Percentiles rank a stretch among this genome's conserved stretches.
Evolutionary conservation across 179 eudicot species (phyloP).

Genomic region (Amaranthus tricolor): DNA sequence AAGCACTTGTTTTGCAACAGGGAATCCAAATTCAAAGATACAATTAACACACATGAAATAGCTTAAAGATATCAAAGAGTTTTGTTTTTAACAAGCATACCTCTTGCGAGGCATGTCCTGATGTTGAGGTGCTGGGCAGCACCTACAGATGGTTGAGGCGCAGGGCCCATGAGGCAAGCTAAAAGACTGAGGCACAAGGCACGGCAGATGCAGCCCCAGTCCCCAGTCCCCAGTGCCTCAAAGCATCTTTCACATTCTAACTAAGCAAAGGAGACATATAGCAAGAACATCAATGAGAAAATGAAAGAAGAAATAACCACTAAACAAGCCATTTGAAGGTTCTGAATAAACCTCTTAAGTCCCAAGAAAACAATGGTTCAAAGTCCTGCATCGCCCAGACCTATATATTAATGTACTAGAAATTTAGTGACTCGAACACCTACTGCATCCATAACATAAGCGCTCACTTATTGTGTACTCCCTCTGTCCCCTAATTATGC

Average conservation of each 20-base stretch:
- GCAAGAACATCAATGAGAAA: background rate
- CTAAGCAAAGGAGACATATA: background rate
- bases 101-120: too few relatives aligned
- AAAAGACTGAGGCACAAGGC: too few relatives aligned
- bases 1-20: background rate
- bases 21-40: background rate
- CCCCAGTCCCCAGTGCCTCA: too few relatives aligned
- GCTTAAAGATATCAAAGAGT: background rate
- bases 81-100: too few relatives aligned
- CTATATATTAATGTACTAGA: background rate
- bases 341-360: background rate
- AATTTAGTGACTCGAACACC: background rate
- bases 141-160: too few relatives aligned
- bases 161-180: too few relatives aligned
- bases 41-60: background rate
- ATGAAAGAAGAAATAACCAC: background rate
- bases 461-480: too few relatives aligned
- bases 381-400: background rate
- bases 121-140: too few relatives aligned
- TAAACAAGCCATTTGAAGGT: slow-evolving; percentile 2
- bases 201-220: too few relatives aligned
- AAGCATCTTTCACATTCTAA: too few relatives aligned
- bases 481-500: too few relatives aligned
- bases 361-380: background rate
- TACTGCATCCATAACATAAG: background rate